Evolutionary conservation across 257 asterid species (phyloP), one percentile per base, ranked within the genome.

Genomic region (Solanum chilense): DNA sequence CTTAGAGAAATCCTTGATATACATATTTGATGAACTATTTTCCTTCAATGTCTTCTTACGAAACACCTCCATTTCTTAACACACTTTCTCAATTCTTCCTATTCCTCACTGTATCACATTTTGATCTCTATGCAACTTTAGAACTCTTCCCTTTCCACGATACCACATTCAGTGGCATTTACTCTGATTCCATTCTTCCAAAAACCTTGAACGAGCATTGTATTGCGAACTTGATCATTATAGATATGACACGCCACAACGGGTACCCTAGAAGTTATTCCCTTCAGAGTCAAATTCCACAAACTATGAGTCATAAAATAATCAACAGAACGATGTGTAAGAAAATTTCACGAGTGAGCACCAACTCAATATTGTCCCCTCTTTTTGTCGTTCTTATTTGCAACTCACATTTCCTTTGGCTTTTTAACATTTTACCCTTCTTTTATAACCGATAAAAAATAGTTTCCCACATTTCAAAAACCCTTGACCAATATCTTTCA

Each of bases 221-320:
- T 94, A 14, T 92, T 93, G 64, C 93, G 90, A 0, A 49, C 15
- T 66, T 93, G 96, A 78, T 93, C 95, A 5, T 85, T 77, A 93
- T 94, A 93, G 14, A 81, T 91, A 23, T 0, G 4, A 52, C 62
- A 52, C 0, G 7, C 62, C 23, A 52, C 23, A 52, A 16, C 1
- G 4, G 62, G 4, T 16, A 52, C 62, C 2, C 94, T 91, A 6
- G 62, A 86, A 5, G 74, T 91, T 14, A 93, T 39, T 37, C 94
- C 85, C 78, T 92, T 95, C 1, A 90, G 44, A 1, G 91, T 27
- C 41, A 94, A 93, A 84, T 93, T 93, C 96, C 93, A 93, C 78
- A 94, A 93, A 80, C 89, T 87, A 25, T 52, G 60, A 52, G 23
- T 52, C 3, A 88, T 87, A 27, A 90, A 90, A 78, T 89, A 88